Evolutionary conservation across 495 filamentous ascomycete genomes (phyloP).

Genomic region (Xylaria cubensis): DNA sequence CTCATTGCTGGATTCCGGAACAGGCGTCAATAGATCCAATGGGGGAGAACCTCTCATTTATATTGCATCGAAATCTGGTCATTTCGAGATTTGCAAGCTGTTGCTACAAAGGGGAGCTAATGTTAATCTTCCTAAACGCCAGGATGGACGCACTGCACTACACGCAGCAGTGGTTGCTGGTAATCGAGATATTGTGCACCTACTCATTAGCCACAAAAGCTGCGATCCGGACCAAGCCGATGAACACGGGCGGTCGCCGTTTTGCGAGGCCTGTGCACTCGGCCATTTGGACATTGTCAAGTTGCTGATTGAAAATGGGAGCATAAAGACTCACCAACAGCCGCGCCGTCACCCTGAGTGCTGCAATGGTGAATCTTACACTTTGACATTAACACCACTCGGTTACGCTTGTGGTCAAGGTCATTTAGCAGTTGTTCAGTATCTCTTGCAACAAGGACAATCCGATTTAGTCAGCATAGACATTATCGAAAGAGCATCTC

Average conservation of each 20-base stretch:
- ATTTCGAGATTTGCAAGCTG: background rate
- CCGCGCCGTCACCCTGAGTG: background rate
- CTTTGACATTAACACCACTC: background rate
- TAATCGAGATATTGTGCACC: background rate
- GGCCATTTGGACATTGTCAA: constrained; percentile 14
- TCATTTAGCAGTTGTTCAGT: background rate
- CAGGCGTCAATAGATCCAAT: background rate
- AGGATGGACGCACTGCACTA: background rate
- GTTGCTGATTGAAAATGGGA: background rate
- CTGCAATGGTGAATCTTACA: background rate
- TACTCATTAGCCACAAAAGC: background rate
- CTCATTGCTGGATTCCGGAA: background rate
- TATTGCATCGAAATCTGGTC: background rate
- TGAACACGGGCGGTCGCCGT: background rate
- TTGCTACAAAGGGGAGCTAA: background rate
- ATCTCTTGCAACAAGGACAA: constrained; percentile 8
- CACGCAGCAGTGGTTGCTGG: background rate
- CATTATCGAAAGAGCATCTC: background rate
- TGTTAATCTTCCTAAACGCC: background rate
- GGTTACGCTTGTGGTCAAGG: background rate
- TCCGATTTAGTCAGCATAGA: background rate
- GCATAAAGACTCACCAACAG: background rate
- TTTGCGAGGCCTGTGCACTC: constrained; percentile 1
- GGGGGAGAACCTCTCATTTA: background rate
- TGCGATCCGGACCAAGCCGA: background rate